Evolutionary conservation across 495 filamentous ascomycete genomes (phyloP).

Genomic region (Penicillium maclennaniae): DNA sequence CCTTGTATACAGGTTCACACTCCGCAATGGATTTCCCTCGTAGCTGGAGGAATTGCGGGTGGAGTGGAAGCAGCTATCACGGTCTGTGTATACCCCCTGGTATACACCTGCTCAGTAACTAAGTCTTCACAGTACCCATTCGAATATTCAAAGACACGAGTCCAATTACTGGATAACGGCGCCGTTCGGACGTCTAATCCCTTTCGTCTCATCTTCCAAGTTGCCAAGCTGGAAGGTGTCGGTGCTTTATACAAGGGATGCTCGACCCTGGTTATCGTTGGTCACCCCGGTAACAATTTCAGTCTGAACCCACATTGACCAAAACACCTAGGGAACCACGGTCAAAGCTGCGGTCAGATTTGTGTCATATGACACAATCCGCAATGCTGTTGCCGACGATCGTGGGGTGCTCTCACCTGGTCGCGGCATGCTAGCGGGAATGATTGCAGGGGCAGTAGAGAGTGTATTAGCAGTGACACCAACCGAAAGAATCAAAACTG

Average conservation of each 20-base stretch:
- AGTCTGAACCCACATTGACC: neutral
- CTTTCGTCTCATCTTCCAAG: constrained; percentile 46
- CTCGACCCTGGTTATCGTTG: constrained; percentile 51
- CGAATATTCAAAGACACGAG: constrained; percentile 64
- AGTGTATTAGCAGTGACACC: constrained; percentile 60
- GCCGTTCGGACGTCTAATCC: constrained; percentile 48
- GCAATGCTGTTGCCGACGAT: constrained; percentile 54
- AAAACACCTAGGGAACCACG: constrained; percentile 41
- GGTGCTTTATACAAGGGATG: constrained; percentile 62
- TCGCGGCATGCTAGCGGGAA: constrained; percentile 57
- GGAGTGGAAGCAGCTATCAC: constrained; percentile 52
- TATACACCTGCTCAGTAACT: too few species aligned
- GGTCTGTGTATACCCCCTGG: too few species aligned
- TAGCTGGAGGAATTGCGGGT: constrained; percentile 53
- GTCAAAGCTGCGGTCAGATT: constrained; percentile 66
- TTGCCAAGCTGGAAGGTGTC: constrained; percentile 52
- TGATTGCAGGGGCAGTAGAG: constrained; percentile 58
- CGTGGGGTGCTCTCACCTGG: constrained; percentile 52
- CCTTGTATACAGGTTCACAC: too few species aligned
- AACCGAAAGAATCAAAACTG: constrained; percentile 65
- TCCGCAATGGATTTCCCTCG: constrained; percentile 42
- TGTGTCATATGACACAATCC: constrained; percentile 62
- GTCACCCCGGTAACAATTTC: too few species aligned
- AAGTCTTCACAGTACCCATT: constrained; percentile 54
- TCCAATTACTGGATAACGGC: constrained; percentile 51